Percentiles rank a stretch among this genome's conserved stretches.
These are phyloP conservation scores for Coemansia sp. DNA, from an alignment of 192 early-diverging fungal species.

Conservation along the genomic window DNA sequence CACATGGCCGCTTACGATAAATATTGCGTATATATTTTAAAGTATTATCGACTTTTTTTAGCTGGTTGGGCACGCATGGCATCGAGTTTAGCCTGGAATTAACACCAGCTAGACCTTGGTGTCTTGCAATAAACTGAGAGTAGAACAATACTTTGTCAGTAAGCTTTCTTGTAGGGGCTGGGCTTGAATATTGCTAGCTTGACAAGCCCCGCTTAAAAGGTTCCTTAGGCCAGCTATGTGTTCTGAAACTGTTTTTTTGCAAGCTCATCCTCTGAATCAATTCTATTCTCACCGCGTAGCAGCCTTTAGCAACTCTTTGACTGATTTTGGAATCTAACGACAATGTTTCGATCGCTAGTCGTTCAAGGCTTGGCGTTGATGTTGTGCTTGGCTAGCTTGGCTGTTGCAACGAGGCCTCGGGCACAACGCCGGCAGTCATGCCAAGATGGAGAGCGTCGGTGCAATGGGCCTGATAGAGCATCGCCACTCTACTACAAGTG, in stretches of 20 bases:
- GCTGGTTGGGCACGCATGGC: too few species aligned
- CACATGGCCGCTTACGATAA: neutral
- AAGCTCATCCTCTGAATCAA: neutral
- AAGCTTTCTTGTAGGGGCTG: neutral
- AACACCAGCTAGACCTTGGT: neutral
- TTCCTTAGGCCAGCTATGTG: neutral
- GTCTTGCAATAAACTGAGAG: neutral
- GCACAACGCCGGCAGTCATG: constrained; percentile 9
- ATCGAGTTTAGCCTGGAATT: neutral
- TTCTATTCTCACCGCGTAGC: neutral
- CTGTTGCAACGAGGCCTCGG: neutral
- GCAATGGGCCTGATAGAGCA: constrained; percentile 22
- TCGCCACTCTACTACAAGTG: constrained; percentile 43
- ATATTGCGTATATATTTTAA: neutral
- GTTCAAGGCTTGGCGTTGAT: neutral
- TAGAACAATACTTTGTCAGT: neutral
- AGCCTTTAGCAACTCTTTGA: neutral
- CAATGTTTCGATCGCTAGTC: constrained; percentile 3
- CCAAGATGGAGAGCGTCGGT: constrained; percentile 31
- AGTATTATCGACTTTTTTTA: too few species aligned
- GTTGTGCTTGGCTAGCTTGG: neutral
- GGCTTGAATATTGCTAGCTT: neutral
- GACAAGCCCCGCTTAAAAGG: neutral
- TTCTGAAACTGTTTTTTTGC: neutral
- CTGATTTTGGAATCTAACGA: neutral